Base-by-base conservation (phyloP, 805 yeast species). In the Barnettozyma californica region DNA sequence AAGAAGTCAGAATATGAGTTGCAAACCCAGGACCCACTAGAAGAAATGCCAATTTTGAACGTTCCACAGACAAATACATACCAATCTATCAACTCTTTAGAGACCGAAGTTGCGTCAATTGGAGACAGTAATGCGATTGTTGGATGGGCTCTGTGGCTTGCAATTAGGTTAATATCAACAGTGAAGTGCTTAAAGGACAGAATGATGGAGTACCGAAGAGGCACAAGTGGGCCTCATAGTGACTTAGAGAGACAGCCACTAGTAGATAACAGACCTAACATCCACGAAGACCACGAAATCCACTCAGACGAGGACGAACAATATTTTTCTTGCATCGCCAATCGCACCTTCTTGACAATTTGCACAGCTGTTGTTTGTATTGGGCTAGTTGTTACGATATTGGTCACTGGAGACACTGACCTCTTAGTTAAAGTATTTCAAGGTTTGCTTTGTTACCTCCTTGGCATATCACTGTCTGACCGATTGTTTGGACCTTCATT, bases 371-470 rank as follows among this genome's bases (percentile, higher is more conserved):
- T 44, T 3, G 29, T 49, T 8, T 46, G 49, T 7, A 9, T 35
- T 19, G 21, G 33, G 2, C 46, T 57, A 36, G 4, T 52, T 6
- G 8, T 44, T 2, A 44, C 51, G 8, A 18, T 56, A 23, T 13
- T 53, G 3, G 21, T 37, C 1, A 58, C 57, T 13, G 60, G 59
- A 2, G 62, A 60, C 18, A 43, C 50, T 1, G 43, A 52, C 10
- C 41, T 57, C 9, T 49, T 60, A 44, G n/a, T 47, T 1, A 44
- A 49, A 11, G 41, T 58, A 1, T 3, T 57, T 13, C 55, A 47
- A 35, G 62, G 58, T 0, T 10, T 56, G 1, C 4, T 57, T 1
- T 60, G 64, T 34, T 56, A 59, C 36, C 23, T 57, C 5, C 26
- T 58, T 11, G 62, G 62, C 6, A 13, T 35, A 2, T 39, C 21